Evolutionary conservation across 345 rosid species (phyloP).

Genomic region (Cardamine chenopodiifolia): DNA sequence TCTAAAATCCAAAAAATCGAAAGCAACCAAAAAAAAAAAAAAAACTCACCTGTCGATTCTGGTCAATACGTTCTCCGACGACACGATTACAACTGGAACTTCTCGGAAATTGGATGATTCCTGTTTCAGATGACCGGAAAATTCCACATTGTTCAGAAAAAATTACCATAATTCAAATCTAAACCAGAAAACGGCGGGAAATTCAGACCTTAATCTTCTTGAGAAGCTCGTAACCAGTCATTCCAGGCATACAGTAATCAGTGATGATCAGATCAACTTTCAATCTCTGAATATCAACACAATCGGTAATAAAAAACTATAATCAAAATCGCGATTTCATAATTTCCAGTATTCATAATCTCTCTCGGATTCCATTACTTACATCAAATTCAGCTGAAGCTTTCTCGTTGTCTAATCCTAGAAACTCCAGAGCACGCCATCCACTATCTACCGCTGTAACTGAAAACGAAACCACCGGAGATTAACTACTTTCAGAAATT

Average conservation of each 20-base stretch:
- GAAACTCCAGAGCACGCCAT: slow-evolving; percentile 73
- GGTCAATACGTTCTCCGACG: slow-evolving; percentile 82
- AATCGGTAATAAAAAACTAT: background rate
- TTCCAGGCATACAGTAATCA: slow-evolving; percentile 98
- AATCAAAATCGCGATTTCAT: background rate
- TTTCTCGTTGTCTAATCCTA: slow-evolving; percentile 77
- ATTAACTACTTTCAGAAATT: background rate
- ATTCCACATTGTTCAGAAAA: background rate
- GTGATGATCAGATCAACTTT: slow-evolving; percentile 94
- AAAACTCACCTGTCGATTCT: slow-evolving; percentile 71
- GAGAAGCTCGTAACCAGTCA: slow-evolving; percentile 96
- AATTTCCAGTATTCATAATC: background rate
- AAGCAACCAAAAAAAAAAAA: background rate
- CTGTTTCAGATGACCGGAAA: slow-evolving; percentile 42
- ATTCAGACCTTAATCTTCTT: slow-evolving; percentile 79
- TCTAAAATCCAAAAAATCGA: background rate
- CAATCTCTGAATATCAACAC: slow-evolving; percentile 49
- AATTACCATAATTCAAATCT: background rate
- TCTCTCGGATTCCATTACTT: slow-evolving; percentile 22
- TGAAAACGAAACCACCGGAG: slow-evolving; percentile 41
- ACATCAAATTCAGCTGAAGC: slow-evolving; percentile 49
- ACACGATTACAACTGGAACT: slow-evolving; percentile 93
- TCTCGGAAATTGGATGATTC: slow-evolving; percentile 72
- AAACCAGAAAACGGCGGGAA: background rate
- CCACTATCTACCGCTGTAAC: slow-evolving; percentile 96